Evolutionary conservation across 2,329 filamentous ascomycete genomes (phyloP).

Genomic region (Fusarium lateritium): DNA sequence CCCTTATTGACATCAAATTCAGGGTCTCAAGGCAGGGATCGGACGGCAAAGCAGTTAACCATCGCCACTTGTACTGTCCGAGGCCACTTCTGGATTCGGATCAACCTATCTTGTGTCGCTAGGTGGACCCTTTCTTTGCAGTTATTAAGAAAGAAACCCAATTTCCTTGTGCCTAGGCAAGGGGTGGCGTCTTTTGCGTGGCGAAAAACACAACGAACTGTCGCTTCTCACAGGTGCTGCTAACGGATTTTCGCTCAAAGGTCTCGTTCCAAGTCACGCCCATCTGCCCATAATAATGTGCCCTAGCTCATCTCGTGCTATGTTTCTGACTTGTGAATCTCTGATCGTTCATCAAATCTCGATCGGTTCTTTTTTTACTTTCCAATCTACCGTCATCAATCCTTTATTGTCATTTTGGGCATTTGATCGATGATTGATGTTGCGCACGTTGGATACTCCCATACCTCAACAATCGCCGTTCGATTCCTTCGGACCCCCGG

Average conservation of each 20-base stretch:
- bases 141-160: constrained; percentile 3
- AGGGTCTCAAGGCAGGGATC: constrained; percentile 30
- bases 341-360: constrained; percentile 19
- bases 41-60: neutral
- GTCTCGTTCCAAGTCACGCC: constrained; percentile 25
- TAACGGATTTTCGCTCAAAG: constrained; percentile 27
- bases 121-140: neutral
- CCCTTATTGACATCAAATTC: neutral
- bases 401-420: constrained; percentile 21
- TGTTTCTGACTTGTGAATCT: constrained; percentile 27
- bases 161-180: constrained; percentile 10
- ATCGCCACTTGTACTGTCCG: neutral
- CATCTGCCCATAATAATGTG: constrained; percentile 39
- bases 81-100: neutral
- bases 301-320: constrained; percentile 32
- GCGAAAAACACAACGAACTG: constrained; percentile 24
- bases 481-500: constrained; percentile 9
- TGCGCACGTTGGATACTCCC: constrained; percentile 2
- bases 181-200: constrained; percentile 31
- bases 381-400: neutral
- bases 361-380: neutral
- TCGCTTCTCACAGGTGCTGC: constrained; percentile 18
- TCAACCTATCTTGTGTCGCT: neutral
- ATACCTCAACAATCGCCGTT: constrained; percentile 1
- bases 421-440: constrained; percentile 37